A percentile compares a stretch with the other conserved stretches of the same genome.
Evolutionary conservation across 768 basidiomycete species (phyloP).

Genomic region (Fistulinella prunicolor): DNA sequence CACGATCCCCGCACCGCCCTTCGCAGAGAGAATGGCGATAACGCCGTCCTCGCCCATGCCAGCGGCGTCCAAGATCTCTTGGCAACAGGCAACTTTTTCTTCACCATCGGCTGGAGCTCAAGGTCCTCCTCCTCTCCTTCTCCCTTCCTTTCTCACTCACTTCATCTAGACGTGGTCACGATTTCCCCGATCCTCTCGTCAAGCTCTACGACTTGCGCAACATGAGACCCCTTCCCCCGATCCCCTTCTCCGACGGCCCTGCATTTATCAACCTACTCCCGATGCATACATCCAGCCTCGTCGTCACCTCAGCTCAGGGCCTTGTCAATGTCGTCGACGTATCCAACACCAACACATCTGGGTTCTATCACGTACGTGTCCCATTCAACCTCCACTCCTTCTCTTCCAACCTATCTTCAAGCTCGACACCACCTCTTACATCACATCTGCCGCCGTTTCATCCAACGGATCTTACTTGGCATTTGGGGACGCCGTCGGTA

Average conservation of each 20-base stretch:
- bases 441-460: constrained; percentile 79
- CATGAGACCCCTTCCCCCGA: constrained; percentile 76
- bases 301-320: constrained; percentile 76
- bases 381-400: background rate
- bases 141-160: constrained; percentile 9
- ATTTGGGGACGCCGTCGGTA: constrained; percentile 85
- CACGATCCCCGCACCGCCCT: constrained; percentile 66
- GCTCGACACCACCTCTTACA: constrained; percentile 70
- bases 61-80: constrained; percentile 83
- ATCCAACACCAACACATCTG: constrained; percentile 60
- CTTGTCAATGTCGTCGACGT: constrained; percentile 84
- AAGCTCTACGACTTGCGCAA: constrained; percentile 90
- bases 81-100: constrained; percentile 72
- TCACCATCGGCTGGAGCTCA: constrained; percentile 84
- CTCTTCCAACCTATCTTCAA: constrained; percentile 28
- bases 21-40: constrained; percentile 48
- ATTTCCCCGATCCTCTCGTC: constrained; percentile 87
- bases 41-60: constrained; percentile 71
- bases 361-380: constrained; percentile 72
- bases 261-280: constrained; percentile 83
- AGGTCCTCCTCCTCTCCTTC: constrained; percentile 46
- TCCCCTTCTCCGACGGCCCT: constrained; percentile 85
- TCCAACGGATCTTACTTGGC: constrained; percentile 89
- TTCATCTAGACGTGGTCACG: constrained; percentile 69
- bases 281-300: constrained; percentile 67